These are phyloP conservation scores for Tirmania nivea DNA, from an alignment of 495 filamentous ascomycete genomes.

Conservation along the genomic window DNA sequence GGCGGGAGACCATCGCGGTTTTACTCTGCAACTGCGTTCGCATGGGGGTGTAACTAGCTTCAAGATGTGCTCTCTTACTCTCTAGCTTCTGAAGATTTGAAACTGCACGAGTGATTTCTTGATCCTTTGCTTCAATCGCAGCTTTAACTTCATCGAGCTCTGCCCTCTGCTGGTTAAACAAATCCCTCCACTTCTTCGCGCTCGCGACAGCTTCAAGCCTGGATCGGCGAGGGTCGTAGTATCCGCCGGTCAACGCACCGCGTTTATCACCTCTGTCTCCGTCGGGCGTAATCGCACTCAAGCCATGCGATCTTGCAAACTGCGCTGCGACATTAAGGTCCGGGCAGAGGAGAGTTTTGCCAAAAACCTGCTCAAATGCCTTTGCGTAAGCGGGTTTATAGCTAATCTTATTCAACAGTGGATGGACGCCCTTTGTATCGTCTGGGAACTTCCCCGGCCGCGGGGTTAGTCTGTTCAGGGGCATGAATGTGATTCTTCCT, in stretches of 20 bases:
- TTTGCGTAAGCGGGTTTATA: constrained; percentile 57
- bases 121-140: constrained; percentile 55
- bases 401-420: constrained; percentile 66
- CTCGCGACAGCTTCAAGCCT: constrained; percentile 62
- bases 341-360: constrained; percentile 83
- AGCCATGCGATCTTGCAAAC: constrained; percentile 72
- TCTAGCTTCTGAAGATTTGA: constrained; percentile 66
- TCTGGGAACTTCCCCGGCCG: constrained; percentile 47
- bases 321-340: constrained; percentile 65
- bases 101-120: constrained; percentile 62
- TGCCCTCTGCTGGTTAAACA: constrained; percentile 42
- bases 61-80: constrained; percentile 53
- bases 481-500: constrained; percentile 91
- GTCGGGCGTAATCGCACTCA: constrained; percentile 81
- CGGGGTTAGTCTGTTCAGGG: constrained; percentile 54
- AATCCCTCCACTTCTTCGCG: constrained; percentile 50
- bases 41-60: constrained; percentile 63
- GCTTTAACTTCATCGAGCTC: constrained; percentile 34
- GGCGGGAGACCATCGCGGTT: constrained; percentile 45
- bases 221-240: constrained; percentile 60
- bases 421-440: constrained; percentile 63
- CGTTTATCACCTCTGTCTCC: constrained; percentile 86
- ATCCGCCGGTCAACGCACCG: constrained; percentile 86
- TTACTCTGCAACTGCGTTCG: constrained; percentile 50
- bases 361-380: constrained; percentile 85